These are phyloP conservation scores for Platanthera guangdongensis DNA, from an alignment of 106 monocot species.

Conservation along the genomic window DNA sequence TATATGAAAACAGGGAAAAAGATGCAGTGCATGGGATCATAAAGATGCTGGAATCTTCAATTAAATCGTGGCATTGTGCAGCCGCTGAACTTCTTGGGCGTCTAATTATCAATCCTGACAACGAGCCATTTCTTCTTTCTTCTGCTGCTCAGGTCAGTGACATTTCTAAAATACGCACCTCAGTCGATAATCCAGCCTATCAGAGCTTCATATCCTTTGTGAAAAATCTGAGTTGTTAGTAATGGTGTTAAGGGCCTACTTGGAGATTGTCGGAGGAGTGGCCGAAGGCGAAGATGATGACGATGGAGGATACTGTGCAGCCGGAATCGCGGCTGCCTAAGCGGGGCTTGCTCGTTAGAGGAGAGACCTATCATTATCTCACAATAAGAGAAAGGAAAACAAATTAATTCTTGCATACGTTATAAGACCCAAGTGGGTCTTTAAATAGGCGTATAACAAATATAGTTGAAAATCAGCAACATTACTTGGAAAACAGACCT, in stretches of 20 bases:
- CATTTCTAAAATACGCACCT: background rate
- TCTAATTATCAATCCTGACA: slow-evolving; percentile 93
- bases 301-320: no score
- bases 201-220: background rate
- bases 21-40: slow-evolving; percentile 78
- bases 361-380: no score
- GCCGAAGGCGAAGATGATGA: no score
- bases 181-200: background rate
- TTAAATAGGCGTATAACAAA: no score
- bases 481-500: no score
- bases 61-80: slow-evolving; percentile 92
- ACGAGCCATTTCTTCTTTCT: slow-evolving; percentile 92
- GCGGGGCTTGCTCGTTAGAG: no score
- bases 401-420: no score
- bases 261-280: no score
- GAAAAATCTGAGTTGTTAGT: background rate
- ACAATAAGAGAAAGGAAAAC: no score
- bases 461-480: no score
- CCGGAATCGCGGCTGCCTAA: no score
- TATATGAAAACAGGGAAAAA: slow-evolving; percentile 55
- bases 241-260: background rate
- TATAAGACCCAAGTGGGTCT: no score
- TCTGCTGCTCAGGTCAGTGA: slow-evolving; percentile 58
- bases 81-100: slow-evolving; percentile 92
- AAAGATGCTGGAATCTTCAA: slow-evolving; percentile 74